Base-by-base conservation (phyloP, 805 yeast species). In the Candida berthetii region DNA sequence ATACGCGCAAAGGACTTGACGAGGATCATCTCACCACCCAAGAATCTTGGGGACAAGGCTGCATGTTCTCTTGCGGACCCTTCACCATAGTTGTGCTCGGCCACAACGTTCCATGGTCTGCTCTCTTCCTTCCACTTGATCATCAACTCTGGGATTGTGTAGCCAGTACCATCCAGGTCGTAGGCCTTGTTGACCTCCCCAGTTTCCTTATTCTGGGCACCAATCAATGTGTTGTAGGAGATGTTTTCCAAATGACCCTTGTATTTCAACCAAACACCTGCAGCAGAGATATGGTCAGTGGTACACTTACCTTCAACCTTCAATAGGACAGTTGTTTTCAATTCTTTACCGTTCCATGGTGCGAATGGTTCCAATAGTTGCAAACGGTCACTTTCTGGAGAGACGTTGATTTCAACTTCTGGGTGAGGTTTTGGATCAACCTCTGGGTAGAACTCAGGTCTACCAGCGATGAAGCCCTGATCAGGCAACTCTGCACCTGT, bases 31-130 rank as follows among this genome's bases (percentile, higher is more conserved):
- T 82, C 68, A 48, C 99, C 98, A 46, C 97, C 98, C 36, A 93
- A 74, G 71, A 86, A 93, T 66, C 95, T 78, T 42, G 98, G 99
- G 28, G 93, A 87, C 52, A 93, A 72, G 14, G 98, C 98, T 36
- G 99, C 99, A 58, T 91, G 99, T 65, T 91, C 99, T 76, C 99
- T 85, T 27, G 99, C 97, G 38, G 97, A 90, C 55, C 99, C 99
- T 71, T 91, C 99, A 68, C 99, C 99, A 59, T 91, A 93, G 67
- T 91, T 91, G 62, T 93, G 96, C 64, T 93, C 99, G 41, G 97
- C 98, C 49, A 93, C 84, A 36, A 93, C 97, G 50, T 80, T 75
- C 99, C 99, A 91, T 17, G 95, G 93, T 53, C 85, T 76, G 15
- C 65, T 53, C 46, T 87, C 93, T 39, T 79, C 70, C 63, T 91